Evolutionary conservation across 352 stramenopile genomes (phyloP), one percentile per base, ranked within the genome.

Genomic region (Pythium volutum): DNA sequence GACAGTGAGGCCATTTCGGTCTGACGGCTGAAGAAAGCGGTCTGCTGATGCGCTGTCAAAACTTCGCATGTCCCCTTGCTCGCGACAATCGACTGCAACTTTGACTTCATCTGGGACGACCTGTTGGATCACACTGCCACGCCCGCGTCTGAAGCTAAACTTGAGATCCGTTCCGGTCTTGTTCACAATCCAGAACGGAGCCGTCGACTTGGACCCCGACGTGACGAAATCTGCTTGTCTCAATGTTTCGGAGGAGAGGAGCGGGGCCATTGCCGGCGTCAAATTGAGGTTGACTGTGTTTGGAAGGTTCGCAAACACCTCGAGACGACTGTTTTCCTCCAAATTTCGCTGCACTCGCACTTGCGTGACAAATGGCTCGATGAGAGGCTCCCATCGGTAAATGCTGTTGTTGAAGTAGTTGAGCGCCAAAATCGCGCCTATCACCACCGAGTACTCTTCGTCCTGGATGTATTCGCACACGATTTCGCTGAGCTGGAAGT

Each of bases 331-430:
- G 31, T 89, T 87, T 42, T 87, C 77, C 46, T 90, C 79, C 14
- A 94, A 54, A 22, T 74, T 73, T 4, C 82, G 79, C 64, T 89
- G 77, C 20, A 90, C 74, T 38, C 81, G 81, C 58, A 93, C 76
- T 62, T 96, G 84, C 12, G 84, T 67, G 20, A 89, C 73, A 48
- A 96, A 94, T 20, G 87, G 87, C 52, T 96, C 87, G 15, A 96
- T 71, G 3, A 96, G 67, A 22, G 87, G 87, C 60, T 96, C 87
- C 87, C 87, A 96, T 51, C 84, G 79, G 53, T 96, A 96, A 58
- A 96, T 96, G 52, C 87, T 93, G 68, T 96, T 96, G 73, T 96
- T 96, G 68, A 96, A 96, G 60, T 93, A 96, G 59, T 93, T 93
- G 58, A 93, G 81, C 26, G 85, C 78, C 49, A 96, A 36, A 18